Base-by-base conservation (phyloP, 768 basidiomycete genomes). In the Phanerochaete sordida region DNA sequence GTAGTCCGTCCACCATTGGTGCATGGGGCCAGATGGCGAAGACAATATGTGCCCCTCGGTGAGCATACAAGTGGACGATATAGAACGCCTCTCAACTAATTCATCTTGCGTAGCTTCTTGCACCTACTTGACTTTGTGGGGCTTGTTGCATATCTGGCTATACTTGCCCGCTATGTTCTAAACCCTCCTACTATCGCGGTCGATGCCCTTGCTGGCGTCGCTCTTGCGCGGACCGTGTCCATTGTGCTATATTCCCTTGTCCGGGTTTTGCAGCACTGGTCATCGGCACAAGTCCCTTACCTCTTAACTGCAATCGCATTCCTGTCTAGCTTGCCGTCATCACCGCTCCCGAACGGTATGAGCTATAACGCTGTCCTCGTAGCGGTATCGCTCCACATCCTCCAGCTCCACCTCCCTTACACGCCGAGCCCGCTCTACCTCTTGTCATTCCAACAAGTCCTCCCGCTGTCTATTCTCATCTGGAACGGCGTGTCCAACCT, bases 401-500 rank as follows among this genome's bases (percentile, higher is more conserved):
- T 82, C 12, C 71, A 76, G 30, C 71, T 85, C n/a, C 81, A 84
- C 61, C 70, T 79, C 7, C 79, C 82, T 2, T 56, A 64, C 28
- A 52, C 71, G 11, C 81, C 82, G 4, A 81, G 76, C 59, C 81
- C 80, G 11, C 62, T 79, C 13, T 75, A 78, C 61, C 68, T 84
- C 28, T 54, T 81, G 33, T 68, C 70, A n/a, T 73, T 74, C 23
- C 70, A 74, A 1, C 62, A 62, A 19, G 68, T 69, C n/a, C 64
- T 85, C 8, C 83, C 84, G 2, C 71, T 84, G 11, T 75, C 79
- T 1, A 68, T 73, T 13, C 72, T 84, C 33, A 62, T 85, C 4
- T 67, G 64, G 46, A 70, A 72, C 54, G 75, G 76, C 16, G 59
- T 82, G n/a, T 67, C 68, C 2, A 69, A 69, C 31, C 69, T 78